These are phyloP conservation scores for Cicer yamashitae DNA, from an alignment of 306 rosid species.

Conservation along the genomic window DNA sequence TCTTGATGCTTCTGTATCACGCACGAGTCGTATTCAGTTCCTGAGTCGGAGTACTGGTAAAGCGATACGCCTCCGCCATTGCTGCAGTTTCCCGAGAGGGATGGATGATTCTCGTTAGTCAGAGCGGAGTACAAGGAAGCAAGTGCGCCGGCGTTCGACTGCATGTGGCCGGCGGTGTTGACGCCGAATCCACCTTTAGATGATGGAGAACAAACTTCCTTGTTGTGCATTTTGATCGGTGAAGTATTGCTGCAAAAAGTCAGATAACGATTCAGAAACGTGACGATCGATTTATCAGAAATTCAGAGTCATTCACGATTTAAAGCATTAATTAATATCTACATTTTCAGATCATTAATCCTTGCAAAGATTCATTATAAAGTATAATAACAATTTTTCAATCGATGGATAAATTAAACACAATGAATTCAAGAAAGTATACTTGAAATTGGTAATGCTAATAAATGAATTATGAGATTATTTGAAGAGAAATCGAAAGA, in stretches of 20 bases:
- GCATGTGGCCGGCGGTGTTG: slow-evolving; percentile 46
- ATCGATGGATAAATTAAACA: background rate
- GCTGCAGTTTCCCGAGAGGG: slow-evolving; percentile 47
- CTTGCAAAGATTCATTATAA: slow-evolving; percentile 1
- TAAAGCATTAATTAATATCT: background rate
- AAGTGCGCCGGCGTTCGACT: slow-evolving; percentile 43
- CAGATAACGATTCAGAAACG: slow-evolving; percentile 10
- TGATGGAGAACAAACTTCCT: slow-evolving; percentile 54
- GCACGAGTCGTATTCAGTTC: slow-evolving; percentile 54
- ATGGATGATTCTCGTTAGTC: slow-evolving; percentile 46
- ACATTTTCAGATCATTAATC: slow-evolving; percentile 20
- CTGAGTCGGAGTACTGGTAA: slow-evolving; percentile 48
- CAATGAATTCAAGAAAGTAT: slow-evolving; percentile 34
- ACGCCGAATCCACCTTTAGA: slow-evolving; percentile 48
- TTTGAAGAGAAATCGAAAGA: background rate
- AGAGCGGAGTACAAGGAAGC: slow-evolving; percentile 57
- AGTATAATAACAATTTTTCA: background rate
- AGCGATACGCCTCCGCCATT: slow-evolving; percentile 40
- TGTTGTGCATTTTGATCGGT: slow-evolving; percentile 56
- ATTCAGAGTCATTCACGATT: background rate
- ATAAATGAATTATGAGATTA: background rate
- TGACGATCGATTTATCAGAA: slow-evolving; percentile 1
- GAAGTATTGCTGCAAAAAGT: slow-evolving; percentile 28
- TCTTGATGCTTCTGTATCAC: slow-evolving; percentile 82
- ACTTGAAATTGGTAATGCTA: background rate